These are phyloP conservation scores for Wilhelminamyces savonicus DNA, from an alignment of 805 yeast genomes.

Conservation along the genomic window DNA sequence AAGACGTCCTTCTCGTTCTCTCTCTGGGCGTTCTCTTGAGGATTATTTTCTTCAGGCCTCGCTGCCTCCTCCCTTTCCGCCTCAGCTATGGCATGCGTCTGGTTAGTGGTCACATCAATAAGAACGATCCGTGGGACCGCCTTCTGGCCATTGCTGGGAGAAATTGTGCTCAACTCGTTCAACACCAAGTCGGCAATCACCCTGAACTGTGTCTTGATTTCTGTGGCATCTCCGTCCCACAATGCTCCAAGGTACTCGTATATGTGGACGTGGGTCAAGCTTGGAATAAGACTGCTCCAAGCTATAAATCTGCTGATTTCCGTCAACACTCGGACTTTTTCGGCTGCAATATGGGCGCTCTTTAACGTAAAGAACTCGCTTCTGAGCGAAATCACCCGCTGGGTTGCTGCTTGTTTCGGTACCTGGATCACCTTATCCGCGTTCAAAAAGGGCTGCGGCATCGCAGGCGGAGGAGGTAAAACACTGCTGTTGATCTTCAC, in stretches of 20 bases:
- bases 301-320: conserved; percentile 26
- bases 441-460: conserved; percentile 39
- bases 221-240: conserved; percentile 9
- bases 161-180: conserved; percentile 13
- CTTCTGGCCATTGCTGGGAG: too few species aligned
- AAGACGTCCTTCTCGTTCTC: too few species aligned
- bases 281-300: conserved; percentile 21
- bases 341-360: conserved; percentile 36
- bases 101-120: too few species aligned
- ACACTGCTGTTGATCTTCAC: conserved; percentile 22
- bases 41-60: too few species aligned
- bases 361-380: conserved; percentile 34
- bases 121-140: too few species aligned
- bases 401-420: conserved; percentile 31
- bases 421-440: conserved; percentile 32
- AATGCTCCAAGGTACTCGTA: conserved; percentile 16
- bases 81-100: too few species aligned
- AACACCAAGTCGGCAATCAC: conserved; percentile 10
- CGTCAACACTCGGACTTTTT: conserved; percentile 30
- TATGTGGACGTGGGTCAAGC: conserved; percentile 10
- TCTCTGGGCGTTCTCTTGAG: too few species aligned
- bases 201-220: conserved; percentile 4
- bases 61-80: too few species aligned
- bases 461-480: conserved; percentile 33
- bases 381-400: conserved; percentile 20